phyloP scores from a whole-genome alignment of 2,329 filamentous ascomycete genomes.

The Talaromyces sp. region DNA sequence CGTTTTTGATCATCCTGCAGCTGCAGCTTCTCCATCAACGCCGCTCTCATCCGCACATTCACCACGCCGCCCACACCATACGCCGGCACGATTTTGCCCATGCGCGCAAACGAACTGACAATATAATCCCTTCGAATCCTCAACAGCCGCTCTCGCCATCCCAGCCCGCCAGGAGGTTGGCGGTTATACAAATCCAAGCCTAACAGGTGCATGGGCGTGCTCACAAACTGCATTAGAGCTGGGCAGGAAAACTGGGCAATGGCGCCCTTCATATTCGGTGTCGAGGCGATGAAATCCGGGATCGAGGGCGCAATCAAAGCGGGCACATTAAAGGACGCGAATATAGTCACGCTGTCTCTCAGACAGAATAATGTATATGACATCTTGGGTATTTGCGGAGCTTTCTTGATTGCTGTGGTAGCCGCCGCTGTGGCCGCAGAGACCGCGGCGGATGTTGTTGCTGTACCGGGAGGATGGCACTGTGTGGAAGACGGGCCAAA shows the following conservation, averaged over 20 bases:
- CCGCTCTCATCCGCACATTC: slow-evolving; percentile 65
- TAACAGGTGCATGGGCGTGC: slow-evolving; percentile 77
- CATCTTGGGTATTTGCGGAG: slow-evolving; percentile 55
- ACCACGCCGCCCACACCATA: slow-evolving; percentile 86
- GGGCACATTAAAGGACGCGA: slow-evolving; percentile 87
- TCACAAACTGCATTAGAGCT: slow-evolving; percentile 70
- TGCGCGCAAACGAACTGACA: slow-evolving; percentile 66
- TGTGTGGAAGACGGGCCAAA: slow-evolving; percentile 59
- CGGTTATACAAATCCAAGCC: slow-evolving; percentile 85
- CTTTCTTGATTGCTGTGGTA: slow-evolving; percentile 19
- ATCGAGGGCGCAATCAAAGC: slow-evolving; percentile 68
- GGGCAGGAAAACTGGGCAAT: slow-evolving; percentile 77
- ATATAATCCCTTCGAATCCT: slow-evolving; percentile 71
- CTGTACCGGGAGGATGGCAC: slow-evolving; percentile 39
- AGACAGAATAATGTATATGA: slow-evolving; percentile 74
- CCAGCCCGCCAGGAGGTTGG: slow-evolving; percentile 36
- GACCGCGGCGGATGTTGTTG: slow-evolving; percentile 1
- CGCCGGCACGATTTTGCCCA: slow-evolving; percentile 80
- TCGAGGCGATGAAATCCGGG: slow-evolving; percentile 45
- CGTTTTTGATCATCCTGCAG: slow-evolving; percentile 2
- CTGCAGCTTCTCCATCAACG: slow-evolving; percentile 60
- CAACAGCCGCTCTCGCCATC: slow-evolving; percentile 56
- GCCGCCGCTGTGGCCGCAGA: slow-evolving; percentile 11
- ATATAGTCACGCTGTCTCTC: slow-evolving; percentile 83
- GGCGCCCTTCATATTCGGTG: slow-evolving; percentile 46